phyloP scores from a whole-genome alignment of 2,329 filamentous ascomycete species.

The Neophaeococcomyces mojaviensis region DNA sequence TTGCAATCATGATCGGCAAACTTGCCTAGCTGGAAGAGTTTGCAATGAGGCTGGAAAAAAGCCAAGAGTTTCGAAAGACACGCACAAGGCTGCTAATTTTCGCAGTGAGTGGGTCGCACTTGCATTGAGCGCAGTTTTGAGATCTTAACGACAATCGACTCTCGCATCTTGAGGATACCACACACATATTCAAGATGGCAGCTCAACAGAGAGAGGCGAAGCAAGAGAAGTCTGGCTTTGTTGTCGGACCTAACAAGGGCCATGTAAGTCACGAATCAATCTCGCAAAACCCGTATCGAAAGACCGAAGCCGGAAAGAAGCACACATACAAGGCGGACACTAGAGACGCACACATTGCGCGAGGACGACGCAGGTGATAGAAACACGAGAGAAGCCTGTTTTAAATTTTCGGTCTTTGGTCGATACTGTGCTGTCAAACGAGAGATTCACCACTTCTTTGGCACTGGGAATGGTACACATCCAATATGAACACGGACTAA shows the following conservation, averaged over 20 bases:
- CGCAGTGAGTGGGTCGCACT: constrained; percentile 1
- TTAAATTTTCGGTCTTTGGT: too few species aligned
- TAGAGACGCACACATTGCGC: neutral
- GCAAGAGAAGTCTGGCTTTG: constrained; percentile 39
- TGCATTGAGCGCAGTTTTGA: constrained; percentile 3
- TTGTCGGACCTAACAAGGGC: constrained; percentile 57
- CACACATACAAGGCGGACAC: neutral
- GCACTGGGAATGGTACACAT: too few species aligned
- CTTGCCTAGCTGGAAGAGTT: neutral
- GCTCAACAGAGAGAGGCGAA: constrained; percentile 5
- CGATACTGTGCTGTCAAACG: too few species aligned
- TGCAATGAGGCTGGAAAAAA: neutral
- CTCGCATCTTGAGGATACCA: constrained; percentile 6
- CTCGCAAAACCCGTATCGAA: neutral
- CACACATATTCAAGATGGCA: constrained; percentile 32
- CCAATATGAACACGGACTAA: too few species aligned
- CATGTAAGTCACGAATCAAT: constrained; percentile 48
- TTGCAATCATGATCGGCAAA: too few species aligned
- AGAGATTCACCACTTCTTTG: neutral
- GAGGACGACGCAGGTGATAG: neutral
- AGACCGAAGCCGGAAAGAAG: neutral
- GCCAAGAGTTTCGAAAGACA: neutral
- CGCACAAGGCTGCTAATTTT: constrained; percentile 6
- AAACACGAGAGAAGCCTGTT: neutral
- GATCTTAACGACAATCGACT: neutral